phyloP scores from a whole-genome alignment of 768 basidiomycete genomes.

The Thelephora ganbajun region DNA sequence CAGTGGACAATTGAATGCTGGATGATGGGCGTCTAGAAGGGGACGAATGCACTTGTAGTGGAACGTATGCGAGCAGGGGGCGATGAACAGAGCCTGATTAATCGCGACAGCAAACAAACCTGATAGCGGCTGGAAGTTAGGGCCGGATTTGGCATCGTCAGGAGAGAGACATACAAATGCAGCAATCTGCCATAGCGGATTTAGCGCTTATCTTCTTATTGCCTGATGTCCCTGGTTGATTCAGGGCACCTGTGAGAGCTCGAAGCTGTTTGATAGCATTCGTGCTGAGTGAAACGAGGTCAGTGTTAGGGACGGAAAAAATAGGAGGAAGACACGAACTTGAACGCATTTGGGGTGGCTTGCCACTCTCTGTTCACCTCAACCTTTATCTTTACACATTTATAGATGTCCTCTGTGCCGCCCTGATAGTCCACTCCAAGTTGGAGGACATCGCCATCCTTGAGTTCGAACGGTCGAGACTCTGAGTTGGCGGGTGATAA shows the following conservation, averaged over 20 bases:
- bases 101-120: conserved; percentile 81
- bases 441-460: conserved; percentile 90
- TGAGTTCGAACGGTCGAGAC: conserved; percentile 60
- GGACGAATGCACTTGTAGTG: conserved; percentile 97
- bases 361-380: conserved; percentile 92
- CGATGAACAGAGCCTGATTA: conserved; percentile 92
- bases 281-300: conserved; percentile 27
- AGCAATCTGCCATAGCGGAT: conserved; percentile 64
- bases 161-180: conserved; percentile 60
- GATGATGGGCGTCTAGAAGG: conserved; percentile 76
- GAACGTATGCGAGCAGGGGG: conserved; percentile 92
- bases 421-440: conserved; percentile 97
- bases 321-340: conserved; percentile 29
- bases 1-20: conserved; percentile 88
- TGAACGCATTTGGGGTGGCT: conserved; percentile 80
- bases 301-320: conserved; percentile 3
- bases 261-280: conserved; percentile 73
- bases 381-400: conserved; percentile 90
- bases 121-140: conserved; percentile 8
- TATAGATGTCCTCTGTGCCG: conserved; percentile 91
- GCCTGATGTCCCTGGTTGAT: conserved; percentile 5
- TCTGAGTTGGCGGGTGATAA: conserved; percentile 78
- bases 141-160: neutral
- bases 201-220: conserved; percentile 17
- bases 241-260: conserved; percentile 36